Evolutionary conservation across 495 filamentous ascomycete genomes (phyloP).

Genomic region (Penicillium longicatenatum): DNA sequence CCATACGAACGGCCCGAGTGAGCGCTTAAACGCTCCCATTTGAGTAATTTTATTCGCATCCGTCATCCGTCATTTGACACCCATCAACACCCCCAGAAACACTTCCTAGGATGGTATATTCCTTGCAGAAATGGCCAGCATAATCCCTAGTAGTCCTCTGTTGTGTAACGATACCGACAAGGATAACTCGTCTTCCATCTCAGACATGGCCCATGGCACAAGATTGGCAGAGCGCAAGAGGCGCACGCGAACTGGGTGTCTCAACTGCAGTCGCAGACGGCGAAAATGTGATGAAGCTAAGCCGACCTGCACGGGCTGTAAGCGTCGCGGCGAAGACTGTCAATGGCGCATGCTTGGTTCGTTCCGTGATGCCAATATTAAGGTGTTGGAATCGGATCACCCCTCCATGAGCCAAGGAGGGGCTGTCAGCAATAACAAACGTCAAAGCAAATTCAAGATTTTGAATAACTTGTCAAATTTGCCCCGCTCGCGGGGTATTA

Average conservation of each 20-base stretch:
- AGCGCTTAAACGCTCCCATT: constrained; percentile 27
- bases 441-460: constrained; percentile 37
- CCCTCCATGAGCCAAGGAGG: constrained; percentile 34
- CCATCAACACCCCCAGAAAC: constrained; percentile 11
- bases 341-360: constrained; percentile 38
- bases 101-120: neutral
- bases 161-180: constrained; percentile 1
- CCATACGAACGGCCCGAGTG: neutral
- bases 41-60: constrained; percentile 19
- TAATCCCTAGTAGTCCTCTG: neutral
- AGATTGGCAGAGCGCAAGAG: constrained; percentile 23
- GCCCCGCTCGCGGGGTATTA: constrained; percentile 1
- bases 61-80: constrained; percentile 8
- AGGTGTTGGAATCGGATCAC: constrained; percentile 32
- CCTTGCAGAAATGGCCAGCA: constrained; percentile 5
- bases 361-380: constrained; percentile 38
- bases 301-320: constrained; percentile 34
- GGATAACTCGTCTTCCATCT: neutral
- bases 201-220: constrained; percentile 8
- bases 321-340: constrained; percentile 32
- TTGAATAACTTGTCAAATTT: constrained; percentile 15
- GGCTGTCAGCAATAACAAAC: constrained; percentile 17
- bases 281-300: constrained; percentile 39
- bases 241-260: constrained; percentile 36
- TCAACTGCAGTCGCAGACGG: constrained; percentile 36